A percentile compares a stretch with the other conserved stretches of the same genome.
Evolutionary conservation across 2,329 filamentous ascomycete genomes (phyloP).

Genomic region (Fusarium sarcochroum): DNA sequence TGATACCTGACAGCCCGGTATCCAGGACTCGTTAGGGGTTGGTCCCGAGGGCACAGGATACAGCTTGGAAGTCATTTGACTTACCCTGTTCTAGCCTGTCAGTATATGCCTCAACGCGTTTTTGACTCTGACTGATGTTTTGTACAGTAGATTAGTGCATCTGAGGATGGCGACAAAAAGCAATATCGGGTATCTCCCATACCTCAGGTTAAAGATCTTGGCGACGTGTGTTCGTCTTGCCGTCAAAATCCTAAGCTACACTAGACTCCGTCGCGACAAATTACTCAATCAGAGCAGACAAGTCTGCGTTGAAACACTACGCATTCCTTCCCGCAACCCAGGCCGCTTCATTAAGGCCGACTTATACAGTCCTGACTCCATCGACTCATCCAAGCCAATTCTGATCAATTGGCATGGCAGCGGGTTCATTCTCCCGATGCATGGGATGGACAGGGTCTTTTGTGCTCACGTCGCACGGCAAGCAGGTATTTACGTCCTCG

Average conservation of each 20-base stretch:
- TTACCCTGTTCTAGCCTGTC: background rate
- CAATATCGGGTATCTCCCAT: background rate
- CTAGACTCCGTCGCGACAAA: background rate
- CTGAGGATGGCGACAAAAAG: background rate
- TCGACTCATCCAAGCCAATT: background rate
- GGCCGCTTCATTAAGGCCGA: conserved; percentile 11
- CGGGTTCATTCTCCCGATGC: conserved; percentile 13
- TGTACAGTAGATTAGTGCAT: background rate
- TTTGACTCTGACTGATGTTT: background rate
- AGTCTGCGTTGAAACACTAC: background rate
- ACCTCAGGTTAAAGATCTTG: background rate
- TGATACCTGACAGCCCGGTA: too few relatives aligned
- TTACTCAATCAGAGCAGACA: background rate
- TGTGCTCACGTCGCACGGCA: conserved; percentile 18
- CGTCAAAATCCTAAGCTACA: background rate
- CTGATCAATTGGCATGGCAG: conserved; percentile 31
- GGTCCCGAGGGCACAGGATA: too few relatives aligned
- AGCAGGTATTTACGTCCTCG: conserved; percentile 3
- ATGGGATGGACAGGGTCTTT: conserved; percentile 9
- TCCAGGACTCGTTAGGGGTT: too few relatives aligned
- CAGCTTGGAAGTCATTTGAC: background rate
- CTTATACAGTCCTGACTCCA: conserved; percentile 3
- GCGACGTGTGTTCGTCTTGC: background rate
- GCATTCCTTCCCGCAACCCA: conserved; percentile 21
- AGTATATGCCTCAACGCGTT: background rate